These are phyloP conservation scores for Penicillium oxalicum DNA, from an alignment of 2,329 filamentous ascomycete genomes.

Conservation along the genomic window DNA sequence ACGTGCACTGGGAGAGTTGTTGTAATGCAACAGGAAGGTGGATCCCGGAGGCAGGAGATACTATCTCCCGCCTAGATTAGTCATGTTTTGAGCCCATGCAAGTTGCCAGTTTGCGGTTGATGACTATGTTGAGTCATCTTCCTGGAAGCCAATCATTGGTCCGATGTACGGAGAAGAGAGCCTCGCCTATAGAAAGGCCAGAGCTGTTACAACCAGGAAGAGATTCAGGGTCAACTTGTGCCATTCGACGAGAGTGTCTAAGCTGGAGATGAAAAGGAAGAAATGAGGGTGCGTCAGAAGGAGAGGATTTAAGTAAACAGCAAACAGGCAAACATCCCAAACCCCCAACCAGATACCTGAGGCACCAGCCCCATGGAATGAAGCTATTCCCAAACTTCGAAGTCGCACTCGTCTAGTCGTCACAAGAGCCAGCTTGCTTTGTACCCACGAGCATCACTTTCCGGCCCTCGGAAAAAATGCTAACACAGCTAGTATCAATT, in stretches of 20 bases:
- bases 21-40: constrained; percentile 47
- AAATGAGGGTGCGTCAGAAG: not conserved
- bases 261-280: not conserved
- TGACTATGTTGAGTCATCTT: too few relatives aligned
- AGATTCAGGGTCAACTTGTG: not conserved
- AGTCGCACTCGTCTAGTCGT: not conserved
- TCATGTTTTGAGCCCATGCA: too few relatives aligned
- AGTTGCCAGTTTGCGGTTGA: too few relatives aligned
- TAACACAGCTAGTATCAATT: too few relatives aligned
- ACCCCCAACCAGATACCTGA: not conserved
- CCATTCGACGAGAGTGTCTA: not conserved
- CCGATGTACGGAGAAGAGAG: too few relatives aligned
- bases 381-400: not conserved
- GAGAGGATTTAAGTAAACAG: not conserved
- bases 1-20: constrained; percentile 25
- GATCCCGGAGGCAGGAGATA: constrained; percentile 32
- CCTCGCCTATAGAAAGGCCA: too few relatives aligned
- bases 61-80: too few relatives aligned
- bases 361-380: not conserved
- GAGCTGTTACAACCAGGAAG: not conserved
- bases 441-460: too few relatives aligned
- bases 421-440: too few relatives aligned
- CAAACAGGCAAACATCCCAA: not conserved
- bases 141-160: too few relatives aligned
- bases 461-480: too few relatives aligned